These are phyloP conservation scores for Trichoderma sp. DNA, from an alignment of 2,329 filamentous ascomycete genomes.

Conservation along the genomic window DNA sequence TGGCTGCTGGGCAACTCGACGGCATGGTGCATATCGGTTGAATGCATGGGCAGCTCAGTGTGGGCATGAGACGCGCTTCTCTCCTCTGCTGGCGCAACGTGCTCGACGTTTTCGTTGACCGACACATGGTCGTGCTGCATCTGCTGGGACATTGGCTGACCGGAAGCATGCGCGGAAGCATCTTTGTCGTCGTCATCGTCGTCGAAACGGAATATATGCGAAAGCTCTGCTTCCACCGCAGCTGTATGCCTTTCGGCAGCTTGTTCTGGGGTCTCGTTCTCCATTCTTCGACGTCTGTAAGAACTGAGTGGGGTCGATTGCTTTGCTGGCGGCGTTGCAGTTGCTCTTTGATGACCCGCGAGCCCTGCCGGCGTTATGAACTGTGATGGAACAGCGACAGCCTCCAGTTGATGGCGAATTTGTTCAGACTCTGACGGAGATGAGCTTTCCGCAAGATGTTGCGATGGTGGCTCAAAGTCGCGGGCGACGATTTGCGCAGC, in stretches of 20 bases:
- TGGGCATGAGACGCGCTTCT: neutral
- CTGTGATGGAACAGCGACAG: neutral
- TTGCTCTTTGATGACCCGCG: neutral
- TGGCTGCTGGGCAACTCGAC: neutral
- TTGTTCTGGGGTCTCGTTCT: conserved; percentile 19
- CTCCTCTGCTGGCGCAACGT: neutral
- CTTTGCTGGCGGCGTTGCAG: neutral
- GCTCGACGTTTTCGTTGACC: neutral
- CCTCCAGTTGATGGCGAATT: neutral
- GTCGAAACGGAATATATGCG: conserved; percentile 10
- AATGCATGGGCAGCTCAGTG: conserved; percentile 12
- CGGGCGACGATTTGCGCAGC: conserved; percentile 36
- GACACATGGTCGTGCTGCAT: neutral
- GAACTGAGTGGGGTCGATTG: neutral
- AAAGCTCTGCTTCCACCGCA: conserved; percentile 4
- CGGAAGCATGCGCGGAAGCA: neutral
- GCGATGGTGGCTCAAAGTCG: conserved; percentile 29
- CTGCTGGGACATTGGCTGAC: neutral
- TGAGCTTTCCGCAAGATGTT: conserved; percentile 30
- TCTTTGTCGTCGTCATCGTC: neutral
- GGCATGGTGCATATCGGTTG: neutral
- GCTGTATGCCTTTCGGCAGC: neutral
- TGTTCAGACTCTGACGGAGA: conserved; percentile 6
- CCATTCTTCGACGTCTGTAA: conserved; percentile 15
- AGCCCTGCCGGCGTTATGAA: neutral